phyloP scores from a whole-genome alignment of 495 filamentous ascomycete genomes.

The Endocarpon pusillum region DNA sequence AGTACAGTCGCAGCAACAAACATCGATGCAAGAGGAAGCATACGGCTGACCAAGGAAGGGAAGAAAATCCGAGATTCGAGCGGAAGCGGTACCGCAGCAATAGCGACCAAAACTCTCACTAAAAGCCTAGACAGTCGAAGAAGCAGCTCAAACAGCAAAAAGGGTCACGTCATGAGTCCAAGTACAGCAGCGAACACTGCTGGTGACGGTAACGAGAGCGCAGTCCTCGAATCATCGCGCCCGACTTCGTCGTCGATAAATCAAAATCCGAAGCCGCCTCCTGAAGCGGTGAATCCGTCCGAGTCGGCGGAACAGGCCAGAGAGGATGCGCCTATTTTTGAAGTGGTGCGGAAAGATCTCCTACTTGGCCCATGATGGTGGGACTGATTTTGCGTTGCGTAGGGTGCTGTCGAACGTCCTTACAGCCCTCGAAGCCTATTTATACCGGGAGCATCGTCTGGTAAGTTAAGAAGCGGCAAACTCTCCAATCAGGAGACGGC shows the following conservation, averaged over 20 bases:
- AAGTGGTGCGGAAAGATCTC: conserved; percentile 34
- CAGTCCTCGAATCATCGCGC: background rate
- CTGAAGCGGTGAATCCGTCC: conserved; percentile 21
- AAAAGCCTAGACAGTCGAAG: conserved; percentile 81
- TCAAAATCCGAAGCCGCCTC: conserved; percentile 19
- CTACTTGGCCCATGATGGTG: conserved; percentile 26
- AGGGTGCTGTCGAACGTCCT: background rate
- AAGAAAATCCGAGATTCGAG: conserved; percentile 26
- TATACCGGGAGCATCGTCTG: background rate
- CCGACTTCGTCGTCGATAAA: conserved; percentile 15
- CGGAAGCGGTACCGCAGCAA: conserved; percentile 42
- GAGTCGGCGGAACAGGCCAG: conserved; percentile 19
- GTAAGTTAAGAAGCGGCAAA: background rate
- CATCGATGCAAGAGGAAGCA: conserved; percentile 67
- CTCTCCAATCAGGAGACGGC: background rate
- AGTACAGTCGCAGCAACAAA: conserved; percentile 79
- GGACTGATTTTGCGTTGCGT: background rate
- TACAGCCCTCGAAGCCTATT: background rate
- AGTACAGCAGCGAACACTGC: no score
- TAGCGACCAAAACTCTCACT: conserved; percentile 58
- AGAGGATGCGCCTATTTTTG: conserved; percentile 23
- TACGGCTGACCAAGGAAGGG: conserved; percentile 20
- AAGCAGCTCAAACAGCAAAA: conserved; percentile 68
- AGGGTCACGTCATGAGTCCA: conserved; percentile 24
- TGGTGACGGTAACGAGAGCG: conserved; percentile 3